phyloP scores from a whole-genome alignment of 1,139 yeast genomes.

The Komagataea norvegica region DNA sequence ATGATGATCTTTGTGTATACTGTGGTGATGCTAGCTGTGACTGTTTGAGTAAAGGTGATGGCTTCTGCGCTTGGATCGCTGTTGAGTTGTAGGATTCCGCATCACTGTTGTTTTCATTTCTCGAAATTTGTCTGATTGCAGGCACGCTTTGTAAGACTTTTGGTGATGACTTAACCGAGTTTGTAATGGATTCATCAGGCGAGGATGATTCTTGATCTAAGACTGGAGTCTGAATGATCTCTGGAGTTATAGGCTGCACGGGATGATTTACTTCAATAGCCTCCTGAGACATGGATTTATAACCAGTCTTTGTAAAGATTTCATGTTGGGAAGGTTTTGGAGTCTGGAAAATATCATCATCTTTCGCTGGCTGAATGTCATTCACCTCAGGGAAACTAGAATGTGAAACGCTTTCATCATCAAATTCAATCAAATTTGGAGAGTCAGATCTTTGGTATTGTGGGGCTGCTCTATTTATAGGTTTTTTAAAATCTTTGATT shows the following conservation, averaged over 20 bases:
- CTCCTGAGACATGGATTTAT: constrained; percentile 14
- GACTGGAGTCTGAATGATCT: constrained; percentile 13
- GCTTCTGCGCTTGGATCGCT: neutral
- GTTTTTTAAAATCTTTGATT: no score
- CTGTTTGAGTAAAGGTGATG: constrained; percentile 13
- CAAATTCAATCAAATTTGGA: constrained; percentile 19
- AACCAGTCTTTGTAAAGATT: constrained; percentile 10
- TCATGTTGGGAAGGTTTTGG: constrained; percentile 20
- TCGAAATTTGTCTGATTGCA: neutral
- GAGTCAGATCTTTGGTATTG: neutral
- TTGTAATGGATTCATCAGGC: neutral
- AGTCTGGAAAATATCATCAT: constrained; percentile 25
- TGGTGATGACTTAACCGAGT: constrained; percentile 3
- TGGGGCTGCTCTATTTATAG: neutral
- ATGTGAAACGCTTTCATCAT: constrained; percentile 22
- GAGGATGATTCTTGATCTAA: constrained; percentile 1
- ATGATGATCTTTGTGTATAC: constrained; percentile 21
- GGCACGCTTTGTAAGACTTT: constrained; percentile 1
- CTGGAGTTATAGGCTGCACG: constrained; percentile 9
- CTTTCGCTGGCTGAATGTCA: neutral
- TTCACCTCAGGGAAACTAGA: no score
- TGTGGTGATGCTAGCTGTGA: constrained; percentile 8
- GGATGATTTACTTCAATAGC: constrained; percentile 7
- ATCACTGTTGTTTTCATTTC: constrained; percentile 3
- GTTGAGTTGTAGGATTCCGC: neutral